Evolutionary conservation across 2,329 filamentous ascomycete species (phyloP).

Genomic region (Calonectria pteridis): DNA sequence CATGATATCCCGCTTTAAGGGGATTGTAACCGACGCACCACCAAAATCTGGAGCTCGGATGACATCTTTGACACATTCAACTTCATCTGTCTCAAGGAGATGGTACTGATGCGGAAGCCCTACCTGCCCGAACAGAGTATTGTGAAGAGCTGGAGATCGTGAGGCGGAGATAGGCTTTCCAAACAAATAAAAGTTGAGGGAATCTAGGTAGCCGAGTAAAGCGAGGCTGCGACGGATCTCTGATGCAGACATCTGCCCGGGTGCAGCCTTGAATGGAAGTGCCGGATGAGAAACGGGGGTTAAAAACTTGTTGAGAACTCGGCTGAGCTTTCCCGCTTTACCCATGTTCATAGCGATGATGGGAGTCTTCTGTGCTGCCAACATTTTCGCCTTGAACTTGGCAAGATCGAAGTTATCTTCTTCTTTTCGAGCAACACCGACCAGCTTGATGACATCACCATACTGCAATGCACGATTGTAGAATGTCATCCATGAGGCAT

Average conservation of each 20-base stretch:
- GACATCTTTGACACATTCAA: constrained; percentile 70
- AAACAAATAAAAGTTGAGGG: constrained; percentile 87
- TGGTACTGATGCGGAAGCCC: constrained; percentile 90
- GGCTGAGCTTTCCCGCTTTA: constrained; percentile 84
- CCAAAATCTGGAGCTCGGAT: constrained; percentile 84
- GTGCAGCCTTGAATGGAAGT: constrained; percentile 93
- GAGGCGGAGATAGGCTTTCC: constrained; percentile 87
- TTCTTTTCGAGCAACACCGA: constrained; percentile 81
- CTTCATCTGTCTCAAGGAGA: constrained; percentile 78
- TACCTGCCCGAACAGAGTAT: constrained; percentile 79
- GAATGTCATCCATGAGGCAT: constrained; percentile 90
- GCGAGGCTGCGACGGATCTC: constrained; percentile 87
- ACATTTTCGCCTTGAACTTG: constrained; percentile 83
- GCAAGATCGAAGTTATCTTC: constrained; percentile 90
- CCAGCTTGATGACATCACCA: constrained; percentile 94
- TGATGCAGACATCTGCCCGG: constrained; percentile 89
- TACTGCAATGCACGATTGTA: constrained; percentile 93
- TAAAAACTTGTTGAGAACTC: constrained; percentile 91
- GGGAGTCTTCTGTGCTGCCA: constrained; percentile 79
- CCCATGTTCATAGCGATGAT: constrained; percentile 98
- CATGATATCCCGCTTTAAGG: constrained; percentile 91
- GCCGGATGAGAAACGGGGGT: constrained; percentile 92
- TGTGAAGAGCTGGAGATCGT: constrained; percentile 90
- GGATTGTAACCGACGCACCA: constrained; percentile 95
- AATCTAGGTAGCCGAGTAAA: constrained; percentile 81